Percentiles rank a stretch among this genome's conserved stretches.
Conservation (phyloP, 257 asterid species). For the Plantago ovata region DNA sequence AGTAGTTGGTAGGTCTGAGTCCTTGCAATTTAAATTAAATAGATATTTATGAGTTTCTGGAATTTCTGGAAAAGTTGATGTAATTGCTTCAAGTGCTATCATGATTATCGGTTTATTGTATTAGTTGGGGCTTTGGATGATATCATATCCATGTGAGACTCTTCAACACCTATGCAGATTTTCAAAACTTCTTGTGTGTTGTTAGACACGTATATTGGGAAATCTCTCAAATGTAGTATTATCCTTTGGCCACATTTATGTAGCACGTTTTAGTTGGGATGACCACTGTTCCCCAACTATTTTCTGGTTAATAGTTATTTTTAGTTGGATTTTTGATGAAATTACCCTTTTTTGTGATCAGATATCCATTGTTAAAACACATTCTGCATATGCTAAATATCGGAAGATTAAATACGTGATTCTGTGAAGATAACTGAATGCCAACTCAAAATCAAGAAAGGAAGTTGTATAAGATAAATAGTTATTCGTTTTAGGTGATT, state of each 20-base stretch:
- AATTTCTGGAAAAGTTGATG: constrained; percentile 4
- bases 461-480: background rate
- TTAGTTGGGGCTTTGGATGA: background rate
- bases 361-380: too few relatives aligned
- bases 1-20: constrained; percentile 7
- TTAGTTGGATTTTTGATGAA: background rate
- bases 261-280: constrained; percentile 10
- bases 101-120: background rate
- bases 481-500: background rate
- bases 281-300: background rate
- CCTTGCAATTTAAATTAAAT: background rate
- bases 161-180: constrained; percentile 2
- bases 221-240: constrained; percentile 7
- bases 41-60: background rate
- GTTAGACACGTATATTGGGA: constrained; percentile 5
- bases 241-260: constrained; percentile 6
- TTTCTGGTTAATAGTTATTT: constrained; percentile 9
- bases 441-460: constrained; percentile 4
- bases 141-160: constrained; percentile 5
- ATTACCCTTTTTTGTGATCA: background rate
- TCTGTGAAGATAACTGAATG: background rate
- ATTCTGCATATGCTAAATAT: constrained; percentile 2
- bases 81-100: constrained; percentile 2
- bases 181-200: background rate
- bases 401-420: background rate